Evolutionary conservation across 1,284 basidiomycete genomes (phyloP).

Genomic region (Pterula multifida): DNA sequence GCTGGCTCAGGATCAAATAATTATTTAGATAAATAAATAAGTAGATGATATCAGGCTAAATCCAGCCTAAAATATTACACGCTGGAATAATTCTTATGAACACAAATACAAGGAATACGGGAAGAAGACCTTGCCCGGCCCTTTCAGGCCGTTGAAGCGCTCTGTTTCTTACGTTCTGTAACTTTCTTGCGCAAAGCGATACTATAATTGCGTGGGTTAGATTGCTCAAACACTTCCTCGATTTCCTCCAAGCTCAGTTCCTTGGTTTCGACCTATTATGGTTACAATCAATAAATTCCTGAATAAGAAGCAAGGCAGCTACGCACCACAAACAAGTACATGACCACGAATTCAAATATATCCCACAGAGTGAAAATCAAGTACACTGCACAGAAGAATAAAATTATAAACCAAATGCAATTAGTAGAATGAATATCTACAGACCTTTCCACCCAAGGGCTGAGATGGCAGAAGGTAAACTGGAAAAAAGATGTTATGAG

Average conservation of each 20-base stretch:
- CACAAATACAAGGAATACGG: too few relatives aligned
- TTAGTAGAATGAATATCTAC: constrained; percentile 3
- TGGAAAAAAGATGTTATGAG: constrained; percentile 10
- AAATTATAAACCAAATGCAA: constrained; percentile 4
- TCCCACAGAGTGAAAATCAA: constrained; percentile 42
- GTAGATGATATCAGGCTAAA: background rate
- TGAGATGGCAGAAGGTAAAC: constrained; percentile 32
- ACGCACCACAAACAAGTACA: constrained; percentile 36
- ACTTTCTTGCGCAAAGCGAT: background rate
- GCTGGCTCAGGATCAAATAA: too few relatives aligned
- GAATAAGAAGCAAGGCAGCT: background rate
- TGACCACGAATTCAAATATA: constrained; percentile 40
- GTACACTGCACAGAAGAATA: constrained; percentile 25
- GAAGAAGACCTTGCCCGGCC: too few relatives aligned
- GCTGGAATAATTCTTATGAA: too few relatives aligned
- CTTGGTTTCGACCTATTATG: constrained; percentile 30
- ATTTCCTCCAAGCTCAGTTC: constrained; percentile 42
- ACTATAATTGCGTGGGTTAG: constrained; percentile 31
- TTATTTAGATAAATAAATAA: too few relatives aligned
- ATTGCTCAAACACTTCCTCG: constrained; percentile 35
- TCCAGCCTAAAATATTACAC: background rate
- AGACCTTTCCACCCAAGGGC: constrained; percentile 33
- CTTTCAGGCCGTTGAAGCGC: background rate
- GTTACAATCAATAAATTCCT: background rate
- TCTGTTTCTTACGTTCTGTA: background rate